Evolutionary conservation across 179 eudicot genomes (phyloP), one percentile per base, ranked within the genome.

Genomic region (Beta corolliflora): DNA sequence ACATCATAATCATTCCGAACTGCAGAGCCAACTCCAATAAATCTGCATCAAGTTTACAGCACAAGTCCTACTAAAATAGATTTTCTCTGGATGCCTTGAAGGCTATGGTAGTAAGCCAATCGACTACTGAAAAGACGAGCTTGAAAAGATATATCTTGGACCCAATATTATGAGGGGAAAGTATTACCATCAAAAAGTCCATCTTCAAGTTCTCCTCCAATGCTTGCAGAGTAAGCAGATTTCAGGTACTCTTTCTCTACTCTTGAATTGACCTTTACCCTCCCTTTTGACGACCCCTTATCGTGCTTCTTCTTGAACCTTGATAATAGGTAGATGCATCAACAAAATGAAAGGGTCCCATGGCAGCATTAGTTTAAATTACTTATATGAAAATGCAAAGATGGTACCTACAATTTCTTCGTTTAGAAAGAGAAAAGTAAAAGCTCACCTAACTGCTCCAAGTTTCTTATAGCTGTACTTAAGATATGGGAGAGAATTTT

Each of bases 1-100:
- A 95, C 99, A 95, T 94, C 99, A 95, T 95, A 82, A 94, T 89
- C 95, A 92, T 90, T 77, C 99, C 99, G 83, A 94, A 95, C 82
- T 95, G 99, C 90, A 95, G 83, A 4, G 97, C 88, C 90, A 94
- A 52, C 86, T 92, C 99, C 65, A 95, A 86, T 79, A 94, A 94
- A 83, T 94, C 99, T 95, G 97, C 92, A 85, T 2, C 76, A 10
- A 54, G 60, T 58, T 66, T 59, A 69, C 56, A 61, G 41, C 25
- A n/a, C 31, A n/a, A 63, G 63, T 29, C 6, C 5, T 46, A 44
- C 64, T 4, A 67, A 15, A 61, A 46, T 16, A 21, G 11, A 52
- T 29, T 15, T 23, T 48, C 36, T 58, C 19, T 10, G 4, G n/a
- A 71, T 58, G 55, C 54, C 69, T 14, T 16, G 73, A n/a, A 75